phyloP scores from a whole-genome alignment of 2,329 filamentous ascomycete genomes.

The Calonectria montana region DNA sequence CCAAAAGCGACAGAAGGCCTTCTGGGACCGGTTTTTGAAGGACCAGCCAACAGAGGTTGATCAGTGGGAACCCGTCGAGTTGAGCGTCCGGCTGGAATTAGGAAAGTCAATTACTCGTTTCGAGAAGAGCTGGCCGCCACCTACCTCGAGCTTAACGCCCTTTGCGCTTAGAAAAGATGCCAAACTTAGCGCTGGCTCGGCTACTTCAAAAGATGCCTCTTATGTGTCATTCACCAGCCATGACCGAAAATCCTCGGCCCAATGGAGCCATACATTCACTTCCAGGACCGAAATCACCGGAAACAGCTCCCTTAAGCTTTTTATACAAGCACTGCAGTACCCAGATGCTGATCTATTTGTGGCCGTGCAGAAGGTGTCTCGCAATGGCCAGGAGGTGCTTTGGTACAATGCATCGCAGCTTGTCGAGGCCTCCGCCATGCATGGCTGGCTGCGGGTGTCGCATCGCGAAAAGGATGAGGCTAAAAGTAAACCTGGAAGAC shows the following conservation, averaged over 20 bases:
- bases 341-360: constrained; percentile 5
- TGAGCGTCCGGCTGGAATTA: background rate
- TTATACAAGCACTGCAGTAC: background rate
- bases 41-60: background rate
- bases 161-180: background rate
- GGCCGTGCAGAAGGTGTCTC: constrained; percentile 4
- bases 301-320: constrained; percentile 4
- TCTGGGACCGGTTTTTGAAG: constrained; percentile 15
- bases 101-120: background rate
- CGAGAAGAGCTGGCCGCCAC: background rate
- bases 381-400: background rate
- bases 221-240: background rate
- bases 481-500: background rate
- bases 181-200: background rate
- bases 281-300: background rate
- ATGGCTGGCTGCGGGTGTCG: constrained; percentile 3
- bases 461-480: constrained; percentile 3
- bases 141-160: background rate
- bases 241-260: background rate
- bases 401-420: constrained; percentile 5
- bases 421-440: background rate
- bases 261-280: background rate
- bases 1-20: background rate
- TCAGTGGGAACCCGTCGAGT: constrained; percentile 3
- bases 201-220: background rate